phyloP scores from a whole-genome alignment of 176 grass and related monocot species.

The Tillandsia leiboldiana region DNA sequence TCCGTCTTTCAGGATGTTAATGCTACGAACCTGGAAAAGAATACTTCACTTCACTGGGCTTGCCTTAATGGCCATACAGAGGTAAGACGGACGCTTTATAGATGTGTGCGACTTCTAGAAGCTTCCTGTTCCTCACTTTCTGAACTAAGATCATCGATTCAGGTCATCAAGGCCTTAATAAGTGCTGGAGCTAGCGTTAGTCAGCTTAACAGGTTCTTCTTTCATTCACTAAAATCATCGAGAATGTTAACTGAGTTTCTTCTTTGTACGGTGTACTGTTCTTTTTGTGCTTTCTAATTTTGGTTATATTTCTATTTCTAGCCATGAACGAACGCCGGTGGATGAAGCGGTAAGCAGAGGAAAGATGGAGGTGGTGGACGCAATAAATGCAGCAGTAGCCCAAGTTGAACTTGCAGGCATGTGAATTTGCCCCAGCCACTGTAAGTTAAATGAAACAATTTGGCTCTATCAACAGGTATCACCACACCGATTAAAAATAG shows the following conservation, averaged over 20 bases:
- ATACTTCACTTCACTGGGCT: constrained; percentile 83
- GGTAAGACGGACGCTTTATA: constrained; percentile 19
- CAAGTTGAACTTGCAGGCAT: constrained; percentile 63
- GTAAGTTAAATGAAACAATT: too few relatives aligned
- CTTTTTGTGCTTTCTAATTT: background rate
- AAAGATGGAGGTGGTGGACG: constrained; percentile 82
- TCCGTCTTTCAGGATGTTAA: constrained; percentile 64
- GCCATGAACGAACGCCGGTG: constrained; percentile 87
- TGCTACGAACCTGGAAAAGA: constrained; percentile 68
- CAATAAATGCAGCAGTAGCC: constrained; percentile 51
- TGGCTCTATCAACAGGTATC: too few relatives aligned
- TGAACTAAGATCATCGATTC: background rate
- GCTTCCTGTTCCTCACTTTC: background rate
- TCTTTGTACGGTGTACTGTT: background rate
- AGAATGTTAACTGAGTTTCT: background rate
- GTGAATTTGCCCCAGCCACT: constrained; percentile 16
- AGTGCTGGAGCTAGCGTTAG: constrained; percentile 55
- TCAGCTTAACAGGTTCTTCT: constrained; percentile 69
- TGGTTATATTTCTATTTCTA: constrained; percentile 22
- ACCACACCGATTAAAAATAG: too few relatives aligned
- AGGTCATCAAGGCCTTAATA: constrained; percentile 87
- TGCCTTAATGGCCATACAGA: constrained; percentile 87
- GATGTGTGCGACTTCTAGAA: background rate
- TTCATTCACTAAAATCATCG: constrained; percentile 4
- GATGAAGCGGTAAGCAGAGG: constrained; percentile 75